Evolutionary conservation across 179 eudicot species (phyloP), one percentile per base, ranked within the genome.

Genomic region (Nepenthes alata): DNA sequence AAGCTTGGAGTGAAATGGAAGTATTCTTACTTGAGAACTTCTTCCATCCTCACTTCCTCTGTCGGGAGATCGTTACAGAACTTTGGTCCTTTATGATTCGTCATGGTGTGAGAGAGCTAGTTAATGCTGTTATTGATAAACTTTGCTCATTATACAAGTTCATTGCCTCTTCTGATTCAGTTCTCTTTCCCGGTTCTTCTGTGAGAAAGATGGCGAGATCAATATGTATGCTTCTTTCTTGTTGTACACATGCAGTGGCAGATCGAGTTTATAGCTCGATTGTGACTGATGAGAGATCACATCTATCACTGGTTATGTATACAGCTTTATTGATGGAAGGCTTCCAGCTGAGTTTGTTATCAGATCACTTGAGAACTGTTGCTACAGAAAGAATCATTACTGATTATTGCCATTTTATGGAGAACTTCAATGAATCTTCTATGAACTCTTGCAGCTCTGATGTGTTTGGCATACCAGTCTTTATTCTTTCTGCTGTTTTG

Each of bases 1-100:
- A 8, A 67, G 85, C 73, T 47, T 93, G 96, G 95, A 59, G 59
- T 59, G 90, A 83, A 70, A 58, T 87, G 62, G 81, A 82, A 67
- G 63, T 59, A 11, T 89, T 89, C 61, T 77, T 89, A 37, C 80
- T 86, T 10, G 85, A 85, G 61, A 93, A 93, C 70, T 68, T 85
- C 62, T 71, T 86, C 71, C 96, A 93, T 72, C 86, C 95, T 57
- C 98, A 93, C 69, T 76, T 82, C 69, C 84, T 93, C 63, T 89
- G 98, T 73, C 64, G 73, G 77, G 95, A 93, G 61, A 76, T 93
- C 59, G 72, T 83, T 51, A 79, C 80, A 81, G 95, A 93, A 64
- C 93, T 93, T 55, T 93, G 91, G 91, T 83, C 93, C 72, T 93
- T 86, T 61, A 45, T 86, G 45, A 62, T 85, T 59, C 82, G 88